A percentile compares a stretch with the other conserved stretches of the same genome.
Conservation (phyloP, 495 filamentous ascomycete species). For the Patellaria atrata region DNA sequence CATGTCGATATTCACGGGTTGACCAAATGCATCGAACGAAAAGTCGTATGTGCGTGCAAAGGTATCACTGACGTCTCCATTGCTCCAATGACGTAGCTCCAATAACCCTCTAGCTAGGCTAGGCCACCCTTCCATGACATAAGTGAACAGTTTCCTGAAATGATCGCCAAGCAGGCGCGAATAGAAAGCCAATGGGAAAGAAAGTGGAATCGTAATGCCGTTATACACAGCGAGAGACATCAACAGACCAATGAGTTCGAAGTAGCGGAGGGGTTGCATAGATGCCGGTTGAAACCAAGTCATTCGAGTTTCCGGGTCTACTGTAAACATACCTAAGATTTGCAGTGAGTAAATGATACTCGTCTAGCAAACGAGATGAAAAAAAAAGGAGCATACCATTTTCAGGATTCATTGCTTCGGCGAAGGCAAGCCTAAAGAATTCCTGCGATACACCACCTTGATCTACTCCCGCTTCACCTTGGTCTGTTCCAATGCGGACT, state of each 20-base stretch:
- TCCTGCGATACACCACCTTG: constrained; percentile 92
- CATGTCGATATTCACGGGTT: constrained; percentile 43
- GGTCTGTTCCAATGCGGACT: constrained; percentile 64
- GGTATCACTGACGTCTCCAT: constrained; percentile 66
- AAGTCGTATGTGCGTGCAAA: constrained; percentile 77
- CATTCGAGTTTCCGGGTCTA: constrained; percentile 56
- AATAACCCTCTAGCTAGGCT: constrained; percentile 59
- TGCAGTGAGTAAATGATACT: not conserved
- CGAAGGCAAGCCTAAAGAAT: constrained; percentile 74
- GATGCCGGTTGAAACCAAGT: constrained; percentile 80
- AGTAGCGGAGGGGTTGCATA: constrained; percentile 71
- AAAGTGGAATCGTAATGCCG: constrained; percentile 75
- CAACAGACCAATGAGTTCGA: constrained; percentile 76
- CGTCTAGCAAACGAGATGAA: not conserved
- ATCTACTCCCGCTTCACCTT: constrained; percentile 80
- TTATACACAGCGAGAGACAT: constrained; percentile 90
- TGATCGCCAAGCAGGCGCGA: constrained; percentile 60
- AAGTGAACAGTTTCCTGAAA: too few relatives aligned
- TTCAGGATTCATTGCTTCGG: constrained; percentile 58
- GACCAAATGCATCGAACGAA: constrained; percentile 55
- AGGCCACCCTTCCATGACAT: constrained; percentile 93
- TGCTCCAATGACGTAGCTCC: constrained; percentile 55
- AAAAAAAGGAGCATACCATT: constrained; percentile 42
- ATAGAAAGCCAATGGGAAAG: constrained; percentile 74
- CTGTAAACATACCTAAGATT: constrained; percentile 44